Percentiles rank a stretch among this genome's conserved stretches.
These are phyloP conservation scores for Poa annua DNA, from an alignment of 176 grass and related monocot species.

Conservation along the genomic window DNA sequence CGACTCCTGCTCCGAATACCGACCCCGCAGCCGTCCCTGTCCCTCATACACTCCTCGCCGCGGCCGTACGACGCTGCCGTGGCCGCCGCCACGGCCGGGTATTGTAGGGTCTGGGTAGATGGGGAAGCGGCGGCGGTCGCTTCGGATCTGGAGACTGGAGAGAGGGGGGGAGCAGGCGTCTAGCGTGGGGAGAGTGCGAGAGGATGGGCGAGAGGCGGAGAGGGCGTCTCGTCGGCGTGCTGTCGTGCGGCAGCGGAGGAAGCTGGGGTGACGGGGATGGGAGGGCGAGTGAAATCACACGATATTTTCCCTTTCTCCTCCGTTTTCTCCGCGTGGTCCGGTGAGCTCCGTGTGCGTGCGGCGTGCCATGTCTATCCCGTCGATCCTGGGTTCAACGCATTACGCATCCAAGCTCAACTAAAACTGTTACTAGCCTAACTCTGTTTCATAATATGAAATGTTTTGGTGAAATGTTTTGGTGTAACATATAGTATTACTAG, in stretches of 20 bases:
- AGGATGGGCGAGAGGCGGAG: not conserved
- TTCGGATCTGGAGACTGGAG: not conserved
- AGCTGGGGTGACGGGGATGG: slow-evolving; percentile 25
- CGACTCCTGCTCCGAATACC: slow-evolving; percentile 48
- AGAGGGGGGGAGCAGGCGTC: not conserved
- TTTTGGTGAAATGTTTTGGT: too few relatives aligned
- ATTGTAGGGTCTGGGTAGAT: not conserved
- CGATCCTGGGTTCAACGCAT: too few relatives aligned
- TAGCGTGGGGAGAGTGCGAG: not conserved
- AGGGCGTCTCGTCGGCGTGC: slow-evolving; percentile 16
- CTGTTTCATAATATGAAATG: too few relatives aligned
- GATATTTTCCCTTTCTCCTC: slow-evolving; percentile 39
- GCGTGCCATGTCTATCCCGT: too few relatives aligned
- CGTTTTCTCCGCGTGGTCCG: slow-evolving; percentile 13
- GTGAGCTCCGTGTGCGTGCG: not conserved
- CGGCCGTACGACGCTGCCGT: slow-evolving; percentile 1
- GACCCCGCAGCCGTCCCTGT: slow-evolving; percentile 28
- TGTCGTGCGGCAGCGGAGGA: slow-evolving; percentile 36
- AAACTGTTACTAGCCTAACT: too few relatives aligned
- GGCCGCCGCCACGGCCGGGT: slow-evolving; percentile 38
- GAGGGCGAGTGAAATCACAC: not conserved
- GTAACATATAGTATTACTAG: too few relatives aligned
- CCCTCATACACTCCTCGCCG: slow-evolving; percentile 39
- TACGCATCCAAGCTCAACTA: too few relatives aligned
- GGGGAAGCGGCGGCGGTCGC: not conserved